Conservation (phyloP, 78 protist genomes). For the Dictyostelium brefeldianum region DNA sequence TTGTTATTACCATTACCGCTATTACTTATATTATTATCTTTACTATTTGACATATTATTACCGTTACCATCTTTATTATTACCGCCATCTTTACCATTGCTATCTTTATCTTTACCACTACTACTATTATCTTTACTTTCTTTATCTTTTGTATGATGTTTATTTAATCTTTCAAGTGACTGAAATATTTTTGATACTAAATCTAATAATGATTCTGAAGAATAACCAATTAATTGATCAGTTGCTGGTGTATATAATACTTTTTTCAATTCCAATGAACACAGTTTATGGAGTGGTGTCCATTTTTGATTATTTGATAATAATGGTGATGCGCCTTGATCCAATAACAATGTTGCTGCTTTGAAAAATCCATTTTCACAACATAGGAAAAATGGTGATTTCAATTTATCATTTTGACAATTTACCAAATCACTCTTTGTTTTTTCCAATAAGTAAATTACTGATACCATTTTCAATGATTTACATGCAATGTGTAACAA, state of each 20-base stretch:
- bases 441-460: slow-evolving; percentile 21
- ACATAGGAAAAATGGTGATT: slow-evolving; percentile 32
- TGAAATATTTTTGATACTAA: slow-evolving; percentile 11
- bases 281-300: slow-evolving; percentile 44
- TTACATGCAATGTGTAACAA: slow-evolving; percentile 43
- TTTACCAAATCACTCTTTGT: slow-evolving; percentile 14
- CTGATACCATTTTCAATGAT: slow-evolving; percentile 36
- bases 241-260: neutral
- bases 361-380: slow-evolving; percentile 53
- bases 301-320: slow-evolving; percentile 38
- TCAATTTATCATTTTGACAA: slow-evolving; percentile 25
- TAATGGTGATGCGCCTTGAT: slow-evolving; percentile 41
- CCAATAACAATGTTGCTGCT: slow-evolving; percentile 28
- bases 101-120: too few species aligned
- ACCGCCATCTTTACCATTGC: too few species aligned
- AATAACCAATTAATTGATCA: neutral
- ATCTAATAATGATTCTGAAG: neutral
- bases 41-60: too few species aligned
- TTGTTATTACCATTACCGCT: too few species aligned
- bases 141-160: neutral
- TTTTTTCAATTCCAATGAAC: neutral
- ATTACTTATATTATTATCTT: too few species aligned
- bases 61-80: too few species aligned
- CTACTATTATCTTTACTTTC: neutral
- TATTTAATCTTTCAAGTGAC: neutral